phyloP scores from a whole-genome alignment of 441 rosid species.

The Bocquillonia castaneifolia region DNA sequence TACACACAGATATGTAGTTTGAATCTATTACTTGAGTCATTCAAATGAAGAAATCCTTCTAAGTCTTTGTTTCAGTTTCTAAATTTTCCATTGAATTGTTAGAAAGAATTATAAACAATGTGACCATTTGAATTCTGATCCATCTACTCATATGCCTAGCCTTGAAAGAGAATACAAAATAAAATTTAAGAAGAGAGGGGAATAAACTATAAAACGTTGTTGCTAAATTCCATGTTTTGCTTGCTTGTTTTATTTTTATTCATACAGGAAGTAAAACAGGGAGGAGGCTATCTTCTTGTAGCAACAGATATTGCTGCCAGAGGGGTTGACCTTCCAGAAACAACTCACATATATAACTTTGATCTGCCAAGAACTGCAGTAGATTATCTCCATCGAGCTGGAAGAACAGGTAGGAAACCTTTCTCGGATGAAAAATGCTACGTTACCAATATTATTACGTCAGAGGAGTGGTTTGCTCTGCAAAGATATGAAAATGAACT shows the following conservation, averaged over 20 bases:
- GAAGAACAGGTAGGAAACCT: constrained; percentile 90
- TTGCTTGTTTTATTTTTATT: not conserved
- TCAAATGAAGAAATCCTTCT: not conserved
- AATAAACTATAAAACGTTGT: too few relatives aligned
- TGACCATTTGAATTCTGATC: not conserved
- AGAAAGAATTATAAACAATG: not conserved
- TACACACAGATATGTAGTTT: not conserved
- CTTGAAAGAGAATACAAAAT: not conserved
- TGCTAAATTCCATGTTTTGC: not conserved
- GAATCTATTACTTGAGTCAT: not conserved
- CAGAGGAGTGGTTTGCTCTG: constrained; percentile 82
- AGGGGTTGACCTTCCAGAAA: constrained; percentile 86
- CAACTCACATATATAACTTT: constrained; percentile 87
- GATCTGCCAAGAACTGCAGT: constrained; percentile 75
- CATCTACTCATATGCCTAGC: not conserved
- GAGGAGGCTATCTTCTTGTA: constrained; percentile 76
- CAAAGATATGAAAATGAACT: constrained; percentile 83
- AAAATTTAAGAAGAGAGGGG: not conserved
- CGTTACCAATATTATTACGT: constrained; percentile 56
- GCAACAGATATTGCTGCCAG: constrained; percentile 93
- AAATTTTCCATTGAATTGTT: not conserved
- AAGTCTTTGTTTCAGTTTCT: not conserved
- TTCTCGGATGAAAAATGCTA: constrained; percentile 67
- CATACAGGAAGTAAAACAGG: constrained; percentile 67
- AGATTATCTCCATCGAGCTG: constrained; percentile 87